Percentiles rank a stretch among this genome's conserved stretches.
These are phyloP conservation scores for Solanum lycopersicoides DNA, from an alignment of 257 asterid species.

Conservation along the genomic window DNA sequence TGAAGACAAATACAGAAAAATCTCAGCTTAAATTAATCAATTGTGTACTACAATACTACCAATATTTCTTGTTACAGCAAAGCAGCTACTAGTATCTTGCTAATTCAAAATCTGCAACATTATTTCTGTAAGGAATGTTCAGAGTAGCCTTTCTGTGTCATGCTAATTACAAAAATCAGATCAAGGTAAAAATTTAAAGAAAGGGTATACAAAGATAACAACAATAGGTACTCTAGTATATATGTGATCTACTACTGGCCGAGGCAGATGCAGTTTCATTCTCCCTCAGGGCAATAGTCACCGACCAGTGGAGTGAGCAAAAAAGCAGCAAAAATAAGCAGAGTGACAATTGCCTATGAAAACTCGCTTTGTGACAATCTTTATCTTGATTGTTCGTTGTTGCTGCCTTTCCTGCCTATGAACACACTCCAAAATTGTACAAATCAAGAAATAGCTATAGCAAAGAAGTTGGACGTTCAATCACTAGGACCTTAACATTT, in stretches of 20 bases:
- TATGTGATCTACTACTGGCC: background rate
- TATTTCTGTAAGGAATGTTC: background rate
- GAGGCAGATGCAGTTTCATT: background rate
- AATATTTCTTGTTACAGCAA: background rate
- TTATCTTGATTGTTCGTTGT: background rate
- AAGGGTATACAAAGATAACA: background rate
- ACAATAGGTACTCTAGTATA: background rate
- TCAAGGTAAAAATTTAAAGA: background rate
- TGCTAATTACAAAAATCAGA: background rate
- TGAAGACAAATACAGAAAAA: background rate
- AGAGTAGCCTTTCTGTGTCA: background rate
- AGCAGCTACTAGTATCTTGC: background rate
- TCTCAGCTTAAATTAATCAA: background rate
- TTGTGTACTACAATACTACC: background rate
- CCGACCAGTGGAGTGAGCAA: background rate
- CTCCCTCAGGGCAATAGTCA: background rate
- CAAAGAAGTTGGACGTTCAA: background rate
- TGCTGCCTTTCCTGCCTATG: background rate
- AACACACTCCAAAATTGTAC: background rate
- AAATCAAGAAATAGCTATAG: background rate
- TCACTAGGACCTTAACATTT: background rate
- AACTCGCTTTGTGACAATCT: background rate
- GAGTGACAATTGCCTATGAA: background rate
- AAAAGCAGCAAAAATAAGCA: background rate
- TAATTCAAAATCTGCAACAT: background rate